Conservation (phyloP, 345 rosid genomes). For the Adansonia digitata region DNA sequence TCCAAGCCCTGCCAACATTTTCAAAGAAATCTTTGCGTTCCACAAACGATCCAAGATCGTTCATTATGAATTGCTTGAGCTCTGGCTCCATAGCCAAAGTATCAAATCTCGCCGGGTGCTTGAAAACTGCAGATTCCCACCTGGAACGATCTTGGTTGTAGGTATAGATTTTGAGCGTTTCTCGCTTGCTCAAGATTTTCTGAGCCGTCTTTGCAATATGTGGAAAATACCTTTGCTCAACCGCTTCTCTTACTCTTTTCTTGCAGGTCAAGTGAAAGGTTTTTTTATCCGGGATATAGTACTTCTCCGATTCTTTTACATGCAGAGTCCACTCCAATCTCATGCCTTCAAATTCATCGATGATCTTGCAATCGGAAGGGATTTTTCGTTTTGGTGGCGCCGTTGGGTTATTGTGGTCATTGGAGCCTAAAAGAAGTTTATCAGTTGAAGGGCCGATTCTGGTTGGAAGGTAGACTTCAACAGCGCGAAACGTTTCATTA, state of each 20-base stretch:
- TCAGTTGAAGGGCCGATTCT: conserved; percentile 11
- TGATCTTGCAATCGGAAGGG: conserved; percentile 15
- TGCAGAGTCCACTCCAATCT: conserved; percentile 21
- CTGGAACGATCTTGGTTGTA: conserved; percentile 14
- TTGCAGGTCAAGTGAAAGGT: conserved; percentile 25
- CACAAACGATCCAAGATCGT: conserved; percentile 14
- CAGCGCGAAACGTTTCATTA: conserved; percentile 32
- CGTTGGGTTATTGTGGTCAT: conserved; percentile 25
- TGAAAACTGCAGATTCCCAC: conserved; percentile 13
- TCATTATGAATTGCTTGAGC: background rate
- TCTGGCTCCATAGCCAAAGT: conserved; percentile 17
- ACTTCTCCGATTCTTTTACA: conserved; percentile 16
- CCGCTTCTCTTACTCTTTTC: conserved; percentile 11
- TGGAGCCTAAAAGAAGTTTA: conserved; percentile 24
- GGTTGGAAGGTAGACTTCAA: conserved; percentile 31
- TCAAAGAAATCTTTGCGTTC: conserved; percentile 1
- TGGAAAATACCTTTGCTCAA: conserved; percentile 18
- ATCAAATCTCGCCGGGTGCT: conserved; percentile 11
- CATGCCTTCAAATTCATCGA: conserved; percentile 22
- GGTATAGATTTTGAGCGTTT: conserved; percentile 29
- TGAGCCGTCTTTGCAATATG: conserved; percentile 13
- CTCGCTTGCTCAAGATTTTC: conserved; percentile 11
- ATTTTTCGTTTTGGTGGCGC: conserved; percentile 21
- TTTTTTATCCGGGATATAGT: background rate
- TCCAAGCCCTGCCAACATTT: conserved; percentile 21